phyloP scores from a whole-genome alignment of 129 eudicot species.

The Pittosporum tobira region DNA sequence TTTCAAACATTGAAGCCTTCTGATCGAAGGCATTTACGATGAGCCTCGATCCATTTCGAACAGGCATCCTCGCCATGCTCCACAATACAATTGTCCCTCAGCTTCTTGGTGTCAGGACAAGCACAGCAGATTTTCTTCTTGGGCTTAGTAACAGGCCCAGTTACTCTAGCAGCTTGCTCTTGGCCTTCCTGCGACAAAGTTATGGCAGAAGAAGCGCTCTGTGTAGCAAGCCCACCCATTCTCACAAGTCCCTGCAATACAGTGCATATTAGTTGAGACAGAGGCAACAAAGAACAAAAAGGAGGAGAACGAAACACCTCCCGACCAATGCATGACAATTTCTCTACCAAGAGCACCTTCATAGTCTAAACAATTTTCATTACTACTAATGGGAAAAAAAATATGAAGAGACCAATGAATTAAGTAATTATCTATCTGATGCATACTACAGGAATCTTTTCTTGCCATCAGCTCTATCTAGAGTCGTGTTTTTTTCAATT shows the following conservation, averaged over 20 bases:
- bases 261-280: neutral
- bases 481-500: too few relatives aligned
- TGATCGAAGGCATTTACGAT: constrained; percentile 64
- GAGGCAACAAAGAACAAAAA: too few relatives aligned
- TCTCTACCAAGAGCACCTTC: too few relatives aligned
- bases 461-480: too few relatives aligned
- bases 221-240: constrained; percentile 40
- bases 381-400: too few relatives aligned
- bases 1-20: constrained; percentile 82
- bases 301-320: too few relatives aligned
- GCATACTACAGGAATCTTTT: too few relatives aligned
- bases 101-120: constrained; percentile 78
- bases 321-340: neutral
- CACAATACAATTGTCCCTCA: constrained; percentile 84
- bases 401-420: too few relatives aligned
- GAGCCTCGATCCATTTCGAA: constrained; percentile 89
- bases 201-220: constrained; percentile 29
- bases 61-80: constrained; percentile 82
- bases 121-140: constrained; percentile 92
- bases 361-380: too few relatives aligned
- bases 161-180: constrained; percentile 15
- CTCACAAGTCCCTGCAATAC: constrained; percentile 13
- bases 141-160: constrained; percentile 45
- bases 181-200: constrained; percentile 29
- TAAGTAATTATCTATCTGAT: too few relatives aligned